Conservation (phyloP, 192 early-diverging fungal species). For the Diversispora epigaea region DNA sequence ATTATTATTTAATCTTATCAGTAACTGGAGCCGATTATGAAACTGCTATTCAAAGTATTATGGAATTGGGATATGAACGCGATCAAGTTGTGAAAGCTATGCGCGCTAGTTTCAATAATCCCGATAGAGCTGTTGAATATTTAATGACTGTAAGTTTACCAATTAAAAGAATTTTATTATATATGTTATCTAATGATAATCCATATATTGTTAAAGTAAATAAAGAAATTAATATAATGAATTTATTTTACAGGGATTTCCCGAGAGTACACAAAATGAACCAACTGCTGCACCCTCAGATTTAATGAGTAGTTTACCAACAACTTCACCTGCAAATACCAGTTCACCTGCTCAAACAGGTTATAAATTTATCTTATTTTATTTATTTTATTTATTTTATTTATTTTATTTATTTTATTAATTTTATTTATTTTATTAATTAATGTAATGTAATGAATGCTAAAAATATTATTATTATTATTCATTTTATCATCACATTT, state of each 20-base stretch:
- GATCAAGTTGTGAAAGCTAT: slow-evolving; percentile 86
- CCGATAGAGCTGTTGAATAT: slow-evolving; percentile 96
- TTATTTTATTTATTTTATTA: background rate
- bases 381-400: background rate
- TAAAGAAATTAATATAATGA: background rate
- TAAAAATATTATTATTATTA: too few relatives aligned
- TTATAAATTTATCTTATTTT: slow-evolving; percentile 22
- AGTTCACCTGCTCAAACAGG: slow-evolving; percentile 34
- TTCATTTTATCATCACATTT: background rate
- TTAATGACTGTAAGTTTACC: slow-evolving; percentile 83
- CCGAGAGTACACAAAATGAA: slow-evolving; percentile 62
- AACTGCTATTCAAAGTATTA: slow-evolving; percentile 80
- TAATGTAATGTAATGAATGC: too few relatives aligned
- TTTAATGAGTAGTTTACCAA: slow-evolving; percentile 32
- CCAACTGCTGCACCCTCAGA: slow-evolving; percentile 37
- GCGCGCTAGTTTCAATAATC: slow-evolving; percentile 97
- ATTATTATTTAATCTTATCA: slow-evolving; percentile 37
- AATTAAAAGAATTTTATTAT: too few relatives aligned
- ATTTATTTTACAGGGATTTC: slow-evolving; percentile 67
- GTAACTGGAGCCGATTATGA: slow-evolving; percentile 80
- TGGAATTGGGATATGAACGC: slow-evolving; percentile 94
- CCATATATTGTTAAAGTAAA: too few relatives aligned
- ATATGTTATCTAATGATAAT: too few relatives aligned
- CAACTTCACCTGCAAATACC: slow-evolving; percentile 23
- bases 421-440: too few relatives aligned